phyloP scores from a whole-genome alignment of 2,329 filamentous ascomycete genomes.

The Pseudogymnoascus verrucosus region DNA sequence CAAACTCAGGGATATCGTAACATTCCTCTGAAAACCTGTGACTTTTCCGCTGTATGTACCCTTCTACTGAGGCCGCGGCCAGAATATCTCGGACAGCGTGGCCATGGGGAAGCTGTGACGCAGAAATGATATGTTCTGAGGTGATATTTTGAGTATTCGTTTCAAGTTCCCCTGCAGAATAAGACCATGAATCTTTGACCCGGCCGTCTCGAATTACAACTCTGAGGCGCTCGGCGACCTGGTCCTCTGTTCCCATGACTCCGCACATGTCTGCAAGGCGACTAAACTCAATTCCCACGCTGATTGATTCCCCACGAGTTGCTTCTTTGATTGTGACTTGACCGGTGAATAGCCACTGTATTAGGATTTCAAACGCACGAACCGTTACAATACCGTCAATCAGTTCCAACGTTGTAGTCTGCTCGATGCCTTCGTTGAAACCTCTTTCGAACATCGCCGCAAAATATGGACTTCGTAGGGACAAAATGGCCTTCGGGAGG shows the following conservation, averaged over 20 bases:
- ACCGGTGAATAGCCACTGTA: slow-evolving; percentile 14
- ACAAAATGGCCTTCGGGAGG: slow-evolving; percentile 15
- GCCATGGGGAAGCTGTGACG: background rate
- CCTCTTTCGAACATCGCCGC: slow-evolving; percentile 15
- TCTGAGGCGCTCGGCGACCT: slow-evolving; percentile 11
- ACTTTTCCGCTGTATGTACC: background rate
- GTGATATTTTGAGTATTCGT: background rate
- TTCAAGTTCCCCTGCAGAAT: background rate
- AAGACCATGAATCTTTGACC: no score
- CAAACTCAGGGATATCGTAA: no score
- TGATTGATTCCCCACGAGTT: slow-evolving; percentile 12
- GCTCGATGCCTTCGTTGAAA: slow-evolving; percentile 15
- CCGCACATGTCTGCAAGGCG: slow-evolving; percentile 16
- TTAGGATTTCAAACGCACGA: slow-evolving; percentile 15
- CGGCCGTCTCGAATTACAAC: background rate
- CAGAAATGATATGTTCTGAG: background rate
- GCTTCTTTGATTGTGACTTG: slow-evolving; percentile 12
- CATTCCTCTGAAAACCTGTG: background rate
- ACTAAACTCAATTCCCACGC: slow-evolving; percentile 15
- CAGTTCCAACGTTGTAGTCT: slow-evolving; percentile 15
- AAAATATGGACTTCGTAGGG: slow-evolving; percentile 15
- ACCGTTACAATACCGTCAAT: slow-evolving; percentile 15
- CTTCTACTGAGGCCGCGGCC: background rate
- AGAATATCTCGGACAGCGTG: background rate
- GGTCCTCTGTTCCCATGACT: background rate